Base-by-base conservation (phyloP, 2,329 filamentous ascomycete genomes). In the Fusarium xylarioides region DNA sequence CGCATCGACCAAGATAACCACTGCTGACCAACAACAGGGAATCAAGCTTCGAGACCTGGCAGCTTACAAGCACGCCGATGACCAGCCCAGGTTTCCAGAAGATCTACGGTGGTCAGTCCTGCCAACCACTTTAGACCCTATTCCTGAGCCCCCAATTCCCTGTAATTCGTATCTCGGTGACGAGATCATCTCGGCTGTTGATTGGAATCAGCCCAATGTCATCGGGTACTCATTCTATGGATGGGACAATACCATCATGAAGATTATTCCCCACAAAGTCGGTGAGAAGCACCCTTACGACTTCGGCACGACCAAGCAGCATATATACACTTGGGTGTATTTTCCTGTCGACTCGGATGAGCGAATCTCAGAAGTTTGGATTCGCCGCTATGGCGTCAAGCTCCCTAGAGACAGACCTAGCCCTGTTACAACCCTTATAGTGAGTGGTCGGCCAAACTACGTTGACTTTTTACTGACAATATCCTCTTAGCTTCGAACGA, bases 241-340 rank as follows among this genome's bases (percentile, higher is more conserved):
- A 19, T 19, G 42, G 42, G 23, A 14, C 2, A 44, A 19, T 2
- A 26, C 16, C 16, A 26, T 44, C 16, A 10, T 44, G 5, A 26
- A 14, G 7, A 44, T 44, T 19, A 2, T 44, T 44, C 16, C 23
- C 0, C 43, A 44, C 23, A 44, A 26, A 0, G 5, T 4, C 23
- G 43, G 43, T 10, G 43, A 44, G 4, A 44, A 14, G 23, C 5
- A 44, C 0, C 4, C 43, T 9, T 44, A 44, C 43, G 0, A 44
- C 43, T 44, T 44, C 11, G 0, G 4, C 23, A 1, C 42, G 0
- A 0, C 1, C 42, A 3, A 0, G 4, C 16, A 44, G 42, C 2
- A 44, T 44, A 0, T 0, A 19, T 3, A 19, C 23, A 6, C 43
- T 26, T 44, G 43, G 43, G 43, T 26, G 0, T 26, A 44, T 4